Conservation (phyloP, 768 basidiomycete genomes). For the Suillus spraguei region DNA sequence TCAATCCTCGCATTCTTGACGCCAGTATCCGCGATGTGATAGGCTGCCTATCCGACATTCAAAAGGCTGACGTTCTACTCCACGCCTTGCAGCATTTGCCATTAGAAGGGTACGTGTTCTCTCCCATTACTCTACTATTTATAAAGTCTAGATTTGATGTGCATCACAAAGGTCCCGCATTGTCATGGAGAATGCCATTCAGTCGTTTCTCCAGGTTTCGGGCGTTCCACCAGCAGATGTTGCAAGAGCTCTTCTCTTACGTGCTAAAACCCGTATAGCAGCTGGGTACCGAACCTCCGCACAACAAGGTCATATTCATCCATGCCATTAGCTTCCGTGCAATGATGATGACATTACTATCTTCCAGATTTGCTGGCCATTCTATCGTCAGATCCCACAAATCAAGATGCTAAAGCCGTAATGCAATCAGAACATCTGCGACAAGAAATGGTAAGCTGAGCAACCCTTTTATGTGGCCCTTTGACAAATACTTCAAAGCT, state of each 20-base stretch:
- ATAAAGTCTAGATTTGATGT: constrained; percentile 7
- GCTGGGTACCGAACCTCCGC: constrained; percentile 62
- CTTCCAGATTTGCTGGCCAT: constrained; percentile 65
- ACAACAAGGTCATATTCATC: constrained; percentile 54
- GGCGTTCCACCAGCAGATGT: constrained; percentile 52
- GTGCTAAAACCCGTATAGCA: constrained; percentile 62
- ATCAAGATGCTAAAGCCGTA: constrained; percentile 67
- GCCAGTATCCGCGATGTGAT: too few species aligned
- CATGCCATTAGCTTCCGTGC: neutral
- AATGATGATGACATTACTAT: neutral
- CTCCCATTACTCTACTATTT: neutral
- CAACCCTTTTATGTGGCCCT: constrained; percentile 10
- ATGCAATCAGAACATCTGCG: constrained; percentile 52
- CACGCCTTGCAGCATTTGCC: constrained; percentile 83
- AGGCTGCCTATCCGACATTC: constrained; percentile 49
- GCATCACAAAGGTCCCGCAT: constrained; percentile 9
- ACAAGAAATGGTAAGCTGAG: constrained; percentile 54
- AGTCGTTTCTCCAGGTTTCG: constrained; percentile 64
- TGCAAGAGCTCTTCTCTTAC: constrained; percentile 63
- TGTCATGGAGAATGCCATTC: constrained; percentile 64
- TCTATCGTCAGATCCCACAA: constrained; percentile 63
- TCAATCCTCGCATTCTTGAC: too few species aligned
- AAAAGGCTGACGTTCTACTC: constrained; percentile 74
- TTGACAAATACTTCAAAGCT: constrained; percentile 21
- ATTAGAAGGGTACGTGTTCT: constrained; percentile 56